Evolutionary conservation across 768 basidiomycete genomes (phyloP).

Genomic region (Pholiota conissans): DNA sequence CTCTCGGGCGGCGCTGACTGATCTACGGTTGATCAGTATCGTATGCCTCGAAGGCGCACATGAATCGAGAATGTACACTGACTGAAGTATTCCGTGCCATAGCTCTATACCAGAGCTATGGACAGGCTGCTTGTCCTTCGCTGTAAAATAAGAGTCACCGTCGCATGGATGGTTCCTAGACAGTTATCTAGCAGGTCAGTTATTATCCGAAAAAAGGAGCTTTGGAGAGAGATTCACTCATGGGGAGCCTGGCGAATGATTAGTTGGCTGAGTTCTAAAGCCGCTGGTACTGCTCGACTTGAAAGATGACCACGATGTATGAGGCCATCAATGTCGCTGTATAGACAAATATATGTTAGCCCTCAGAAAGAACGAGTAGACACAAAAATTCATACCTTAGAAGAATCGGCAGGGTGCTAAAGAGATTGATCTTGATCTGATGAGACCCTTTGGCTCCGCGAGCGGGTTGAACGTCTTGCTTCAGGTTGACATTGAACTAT

Average conservation of each 20-base stretch:
- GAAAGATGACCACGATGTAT: slow-evolving; percentile 16
- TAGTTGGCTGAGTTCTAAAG: slow-evolving; percentile 48
- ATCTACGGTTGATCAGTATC: slow-evolving; percentile 27
- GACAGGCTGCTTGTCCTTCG: neutral
- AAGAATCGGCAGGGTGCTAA: slow-evolving; percentile 33
- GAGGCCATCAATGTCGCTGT: slow-evolving; percentile 28
- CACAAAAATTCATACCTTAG: slow-evolving; percentile 33
- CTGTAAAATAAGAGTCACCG: slow-evolving; percentile 41
- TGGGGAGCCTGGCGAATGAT: slow-evolving; percentile 49
- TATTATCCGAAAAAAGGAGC: neutral
- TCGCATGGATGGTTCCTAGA: slow-evolving; percentile 46
- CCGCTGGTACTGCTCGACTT: slow-evolving; percentile 29
- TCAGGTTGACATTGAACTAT: slow-evolving; percentile 9
- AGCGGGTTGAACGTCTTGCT: neutral
- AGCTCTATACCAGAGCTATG: slow-evolving; percentile 35
- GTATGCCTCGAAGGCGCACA: neutral
- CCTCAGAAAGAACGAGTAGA: neutral
- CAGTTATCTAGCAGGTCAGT: neutral
- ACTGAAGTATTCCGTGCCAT: slow-evolving; percentile 54
- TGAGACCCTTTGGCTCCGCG: slow-evolving; percentile 26
- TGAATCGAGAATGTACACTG: slow-evolving; percentile 9
- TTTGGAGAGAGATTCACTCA: slow-evolving; percentile 30
- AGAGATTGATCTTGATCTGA: slow-evolving; percentile 33
- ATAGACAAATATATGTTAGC: neutral
- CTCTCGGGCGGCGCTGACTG: slow-evolving; percentile 42